Base-by-base conservation (phyloP, 2,329 filamentous ascomycete genomes). In the Penicillium sp. region DNA sequence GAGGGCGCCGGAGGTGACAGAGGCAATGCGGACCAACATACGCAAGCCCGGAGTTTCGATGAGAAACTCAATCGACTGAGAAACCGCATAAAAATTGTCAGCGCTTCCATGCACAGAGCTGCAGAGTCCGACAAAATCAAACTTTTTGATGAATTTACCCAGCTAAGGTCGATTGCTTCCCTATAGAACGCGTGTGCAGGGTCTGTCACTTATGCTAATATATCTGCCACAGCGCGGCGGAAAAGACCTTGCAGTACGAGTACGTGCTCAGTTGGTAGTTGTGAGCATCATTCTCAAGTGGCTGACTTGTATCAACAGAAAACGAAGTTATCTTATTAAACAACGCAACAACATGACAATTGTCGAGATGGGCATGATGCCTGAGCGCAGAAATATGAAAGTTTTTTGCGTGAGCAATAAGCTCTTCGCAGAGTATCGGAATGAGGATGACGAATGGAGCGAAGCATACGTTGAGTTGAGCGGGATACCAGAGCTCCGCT, bases 371-470 rank as follows among this genome's bases (percentile, higher is more conserved):
- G 25, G 24, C 12, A 2, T 2, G 9, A 35, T n/a, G n/a, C n/a
- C 4, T n/a, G 41, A 3, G 28, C 29, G 28, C 4, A 29, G 13
- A 1, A 24, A 38, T 1, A 40, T 48, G 8, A 47, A 39, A 11
- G 43, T 59, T 4, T 60, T 60, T 25, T 61, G 54, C 34, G 53
- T 60, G 4, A 59, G 59, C 45, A 61, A 55, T 35, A 42, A 36
- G 7, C 41, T 57, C 3, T 61, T 59, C 18, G 12, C 36, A 1
- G 13, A 47, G 5, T 38, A 57, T 34, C 48, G 50, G 9, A 41
- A 39, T 4, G 32, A 28, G 7, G 37, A 43, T 1, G 8, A 24
- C 2, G 39, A 45, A 3, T 41, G 51, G 2, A 34, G 43, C 28
- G 25, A 45, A 5, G 47, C 40, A 2, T 62, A 57, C 25, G 37